These are phyloP conservation scores for Pontederia crassipes DNA, from an alignment of 176 grass and related monocot genomes.

Conservation along the genomic window DNA sequence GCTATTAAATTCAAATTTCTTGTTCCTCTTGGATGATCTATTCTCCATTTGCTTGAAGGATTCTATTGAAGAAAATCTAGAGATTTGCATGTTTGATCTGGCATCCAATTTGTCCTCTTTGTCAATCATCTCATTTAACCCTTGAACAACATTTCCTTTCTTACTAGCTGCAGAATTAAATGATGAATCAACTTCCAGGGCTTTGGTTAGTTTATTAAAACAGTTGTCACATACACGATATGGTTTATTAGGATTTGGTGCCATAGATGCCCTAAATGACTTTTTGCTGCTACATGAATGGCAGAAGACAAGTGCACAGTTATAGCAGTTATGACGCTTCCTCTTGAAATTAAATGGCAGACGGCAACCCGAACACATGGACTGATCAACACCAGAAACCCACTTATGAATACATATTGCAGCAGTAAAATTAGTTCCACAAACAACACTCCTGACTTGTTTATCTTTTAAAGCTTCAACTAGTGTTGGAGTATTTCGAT, in stretches of 20 bases:
- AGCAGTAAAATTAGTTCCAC: conserved; percentile 94
- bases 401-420: conserved; percentile 99
- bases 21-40: conserved; percentile 76
- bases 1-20: conserved; percentile 92
- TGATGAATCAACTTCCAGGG: conserved; percentile 36
- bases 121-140: conserved; percentile 43
- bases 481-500: conserved; percentile 71
- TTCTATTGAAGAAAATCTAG: conserved; percentile 80
- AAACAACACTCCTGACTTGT: conserved; percentile 90
- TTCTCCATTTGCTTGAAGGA: conserved; percentile 60
- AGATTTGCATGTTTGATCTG: conserved; percentile 63
- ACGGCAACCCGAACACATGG: conserved; percentile 93
- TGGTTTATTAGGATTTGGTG: conserved; percentile 91
- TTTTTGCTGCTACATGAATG: conserved; percentile 95
- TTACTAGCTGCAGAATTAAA: conserved; percentile 41
- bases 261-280: conserved; percentile 78
- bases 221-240: conserved; percentile 86
- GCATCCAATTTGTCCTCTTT: conserved; percentile 48
- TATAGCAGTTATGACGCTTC: conserved; percentile 97
- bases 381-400: conserved; percentile 91
- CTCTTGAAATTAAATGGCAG: conserved; percentile 96
- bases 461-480: conserved; percentile 97
- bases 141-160: conserved; percentile 38
- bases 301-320: conserved; percentile 91
- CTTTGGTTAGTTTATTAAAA: conserved; percentile 72